Evolutionary conservation across 345 rosid species (phyloP), one percentile per base, ranked within the genome.

Genomic region (Acer negundo): DNA sequence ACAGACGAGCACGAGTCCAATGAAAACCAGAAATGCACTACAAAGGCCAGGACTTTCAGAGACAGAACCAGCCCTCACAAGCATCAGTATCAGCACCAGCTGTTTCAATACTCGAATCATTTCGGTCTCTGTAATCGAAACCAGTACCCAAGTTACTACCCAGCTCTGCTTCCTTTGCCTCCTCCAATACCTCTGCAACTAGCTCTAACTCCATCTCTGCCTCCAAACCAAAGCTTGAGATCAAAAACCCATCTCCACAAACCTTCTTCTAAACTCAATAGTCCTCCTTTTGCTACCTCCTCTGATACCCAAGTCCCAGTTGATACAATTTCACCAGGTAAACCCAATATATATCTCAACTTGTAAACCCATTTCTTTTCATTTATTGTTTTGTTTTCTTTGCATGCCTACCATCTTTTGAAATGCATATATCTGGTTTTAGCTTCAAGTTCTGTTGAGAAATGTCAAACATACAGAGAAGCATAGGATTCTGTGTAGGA

Each of bases 101-200:
- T 87, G 77, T 80, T 87, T 80, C 94, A 90, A 61, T 89, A 89
- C 84, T 84, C 90, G 15, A 85, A 85, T 73, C 87, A 87, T 82
- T 81, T 87, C 79, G 86, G 85, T 19, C 81, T 83, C 78, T 85
- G 77, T 49, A 80, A 85, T 79, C 89, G 80, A 26, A 80, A 77
- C 86, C 85, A 78, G 51, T 71, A 75, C 72, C 83, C 75, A 16
- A 66, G n/a, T 66, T 84, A 82, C 77, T 81, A 87, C 84, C 97
- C 90, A 15, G 89, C 89, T 79, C 88, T 86, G 80, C 94, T 86
- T 74, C 98, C 90, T 61, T 83, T 73, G 7, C 94, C 90, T 83
- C 88, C 90, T 79, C 84, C 86, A 31, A 77, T 87, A 62, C 93
- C 92, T 70, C 84, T 86, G 56, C 91, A 82, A 17, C 87, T 81